Percentiles rank a stretch among this genome's conserved stretches.
These are phyloP conservation scores for Roridomyces roridus DNA, from an alignment of 768 basidiomycete species.

Conservation along the genomic window DNA sequence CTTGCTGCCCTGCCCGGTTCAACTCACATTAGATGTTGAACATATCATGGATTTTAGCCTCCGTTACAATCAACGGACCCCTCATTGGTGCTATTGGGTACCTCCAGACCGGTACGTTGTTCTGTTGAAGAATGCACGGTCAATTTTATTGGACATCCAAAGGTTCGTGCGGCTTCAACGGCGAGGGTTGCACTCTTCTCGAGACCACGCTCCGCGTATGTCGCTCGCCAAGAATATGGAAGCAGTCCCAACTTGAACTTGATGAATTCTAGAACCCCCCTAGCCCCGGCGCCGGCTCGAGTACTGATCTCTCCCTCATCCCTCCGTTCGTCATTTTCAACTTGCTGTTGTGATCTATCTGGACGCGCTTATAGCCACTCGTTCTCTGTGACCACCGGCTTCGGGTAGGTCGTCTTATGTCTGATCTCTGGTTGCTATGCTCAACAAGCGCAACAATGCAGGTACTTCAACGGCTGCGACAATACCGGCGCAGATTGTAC, in stretches of 20 bases:
- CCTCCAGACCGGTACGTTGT: conserved; percentile 13
- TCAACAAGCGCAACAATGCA: too few relatives aligned
- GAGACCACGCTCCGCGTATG: conserved; percentile 34
- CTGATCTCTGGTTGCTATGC: too few relatives aligned
- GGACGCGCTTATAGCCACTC: conserved; percentile 28
- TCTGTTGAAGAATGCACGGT: too few relatives aligned
- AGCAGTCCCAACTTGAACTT: too few relatives aligned
- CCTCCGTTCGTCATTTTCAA: conserved; percentile 26
- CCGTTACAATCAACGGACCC: conserved; percentile 9
- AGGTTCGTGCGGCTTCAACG: conserved; percentile 27
- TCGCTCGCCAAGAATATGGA: too few relatives aligned
- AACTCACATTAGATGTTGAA: not conserved
- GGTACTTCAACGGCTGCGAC: conserved; percentile 37
- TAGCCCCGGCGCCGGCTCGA: conserved; percentile 38
- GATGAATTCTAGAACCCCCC: conserved; percentile 36
- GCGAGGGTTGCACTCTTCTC: conserved; percentile 41
- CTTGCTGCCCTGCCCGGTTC: too few relatives aligned
- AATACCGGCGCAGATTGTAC: conserved; percentile 34
- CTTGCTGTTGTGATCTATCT: not conserved
- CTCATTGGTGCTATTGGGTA: conserved; percentile 14
- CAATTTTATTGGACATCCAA: not conserved
- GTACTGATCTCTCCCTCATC: conserved; percentile 40
- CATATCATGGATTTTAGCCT: not conserved
- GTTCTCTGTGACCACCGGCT: conserved; percentile 42
- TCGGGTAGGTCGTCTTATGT: too few relatives aligned